Conservation (phyloP, 257 asterid genomes). For the Ehretia macrophylla region DNA sequence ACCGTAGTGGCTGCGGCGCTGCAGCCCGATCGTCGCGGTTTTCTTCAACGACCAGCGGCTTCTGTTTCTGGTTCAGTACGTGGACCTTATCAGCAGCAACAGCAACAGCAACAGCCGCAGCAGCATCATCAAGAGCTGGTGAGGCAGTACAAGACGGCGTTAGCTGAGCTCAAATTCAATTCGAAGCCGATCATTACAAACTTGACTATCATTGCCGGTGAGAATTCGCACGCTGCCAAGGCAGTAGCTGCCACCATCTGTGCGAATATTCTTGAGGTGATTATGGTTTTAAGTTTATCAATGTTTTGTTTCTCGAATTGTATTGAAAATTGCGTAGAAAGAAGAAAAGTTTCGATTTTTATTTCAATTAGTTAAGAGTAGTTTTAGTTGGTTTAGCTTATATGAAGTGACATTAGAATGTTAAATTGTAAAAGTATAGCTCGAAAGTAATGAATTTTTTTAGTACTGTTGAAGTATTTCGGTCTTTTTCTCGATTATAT, state of each 20-base stretch:
- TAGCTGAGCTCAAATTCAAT: conserved; percentile 82
- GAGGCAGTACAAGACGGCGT: conserved; percentile 80
- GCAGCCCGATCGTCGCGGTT: conserved; percentile 36
- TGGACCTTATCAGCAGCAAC: conserved; percentile 38
- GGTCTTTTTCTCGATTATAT: neutral
- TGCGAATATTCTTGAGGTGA: conserved; percentile 90
- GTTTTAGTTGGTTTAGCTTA: neutral
- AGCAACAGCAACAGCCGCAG: conserved; percentile 35
- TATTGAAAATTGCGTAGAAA: neutral
- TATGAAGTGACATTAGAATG: neutral
- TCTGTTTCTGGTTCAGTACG: conserved; percentile 40
- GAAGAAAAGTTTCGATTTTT: neutral
- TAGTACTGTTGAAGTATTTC: neutral
- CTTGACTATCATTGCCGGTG: conserved; percentile 96
- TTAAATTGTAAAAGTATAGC: neutral
- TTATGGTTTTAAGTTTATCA: conserved; percentile 25
- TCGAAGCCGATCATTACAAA: conserved; percentile 97
- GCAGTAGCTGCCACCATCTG: conserved; percentile 75
- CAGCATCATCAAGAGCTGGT: conserved; percentile 73
- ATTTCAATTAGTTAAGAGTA: neutral
- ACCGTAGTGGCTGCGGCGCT: neutral
- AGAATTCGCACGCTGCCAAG: conserved; percentile 86
- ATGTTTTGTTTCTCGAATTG: conserved; percentile 20
- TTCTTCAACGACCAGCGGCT: conserved; percentile 46
- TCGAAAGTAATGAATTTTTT: neutral